Conservation (phyloP, 2,329 filamentous ascomycete species). For the Pestalotiopsis sp. region DNA sequence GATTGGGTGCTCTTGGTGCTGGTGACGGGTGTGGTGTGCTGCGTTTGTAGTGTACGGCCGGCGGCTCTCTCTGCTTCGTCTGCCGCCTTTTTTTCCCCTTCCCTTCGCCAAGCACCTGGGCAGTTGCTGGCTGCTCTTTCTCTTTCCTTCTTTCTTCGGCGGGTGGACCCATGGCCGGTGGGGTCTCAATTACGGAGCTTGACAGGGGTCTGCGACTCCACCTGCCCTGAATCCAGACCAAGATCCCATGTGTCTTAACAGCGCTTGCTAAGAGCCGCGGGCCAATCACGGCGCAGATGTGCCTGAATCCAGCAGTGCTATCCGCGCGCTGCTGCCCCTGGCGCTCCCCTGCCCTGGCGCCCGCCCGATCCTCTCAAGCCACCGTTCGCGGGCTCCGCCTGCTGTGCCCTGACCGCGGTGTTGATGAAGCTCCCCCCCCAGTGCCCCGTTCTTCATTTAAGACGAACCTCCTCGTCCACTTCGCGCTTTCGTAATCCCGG, state of each 20-base stretch:
- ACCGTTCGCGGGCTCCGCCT: background rate
- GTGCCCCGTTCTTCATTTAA: conserved; percentile 5
- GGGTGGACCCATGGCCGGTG: background rate
- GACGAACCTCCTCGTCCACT: conserved; percentile 3
- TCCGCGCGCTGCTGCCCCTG: conserved; percentile 3
- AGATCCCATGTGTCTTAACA: background rate
- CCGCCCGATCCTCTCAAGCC: conserved; percentile 1
- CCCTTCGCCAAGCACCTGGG: no score
- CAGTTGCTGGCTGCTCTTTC: background rate
- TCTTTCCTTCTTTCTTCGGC: background rate
- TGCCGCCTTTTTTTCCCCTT: background rate
- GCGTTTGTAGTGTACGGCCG: no score
- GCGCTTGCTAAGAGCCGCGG: background rate
- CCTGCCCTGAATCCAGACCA: background rate
- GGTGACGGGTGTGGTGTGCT: no score
- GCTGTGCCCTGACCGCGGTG: background rate
- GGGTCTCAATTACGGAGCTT: background rate
- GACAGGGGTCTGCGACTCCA: background rate
- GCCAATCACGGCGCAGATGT: background rate
- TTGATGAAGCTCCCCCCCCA: conserved; percentile 1
- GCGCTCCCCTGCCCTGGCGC: conserved; percentile 1
- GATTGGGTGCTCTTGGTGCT: background rate
- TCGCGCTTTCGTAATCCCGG: conserved; percentile 6
- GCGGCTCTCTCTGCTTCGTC: background rate
- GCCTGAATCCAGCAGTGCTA: conserved; percentile 6